phyloP scores from a whole-genome alignment of 441 rosid genomes.

The Adansonia grandidieri region DNA sequence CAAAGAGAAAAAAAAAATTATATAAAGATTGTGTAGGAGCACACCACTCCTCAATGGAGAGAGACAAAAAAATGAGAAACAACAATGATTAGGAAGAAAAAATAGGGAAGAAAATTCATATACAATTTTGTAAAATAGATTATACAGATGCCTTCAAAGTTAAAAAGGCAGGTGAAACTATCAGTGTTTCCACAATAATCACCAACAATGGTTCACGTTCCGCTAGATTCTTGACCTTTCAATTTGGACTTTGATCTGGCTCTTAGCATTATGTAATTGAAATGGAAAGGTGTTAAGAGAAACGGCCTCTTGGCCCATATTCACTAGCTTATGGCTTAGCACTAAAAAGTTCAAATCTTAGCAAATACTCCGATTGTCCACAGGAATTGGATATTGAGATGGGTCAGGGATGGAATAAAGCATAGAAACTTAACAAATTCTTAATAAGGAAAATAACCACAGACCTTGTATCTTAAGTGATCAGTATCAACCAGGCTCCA shows the following conservation, averaged over 20 bases:
- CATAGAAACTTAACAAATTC: constrained; percentile 8
- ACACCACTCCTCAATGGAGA: not conserved
- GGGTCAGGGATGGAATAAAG: not conserved
- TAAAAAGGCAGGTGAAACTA: not conserved
- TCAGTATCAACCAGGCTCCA: constrained; percentile 70
- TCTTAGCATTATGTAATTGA: not conserved
- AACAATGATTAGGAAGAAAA: not conserved
- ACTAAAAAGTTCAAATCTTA: not conserved
- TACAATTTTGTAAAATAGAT: not conserved
- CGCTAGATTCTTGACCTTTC: constrained; percentile 11
- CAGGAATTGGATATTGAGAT: not conserved
- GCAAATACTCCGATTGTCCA: constrained; percentile 9
- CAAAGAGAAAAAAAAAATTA: constrained; percentile 22
- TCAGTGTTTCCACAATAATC: constrained; percentile 6
- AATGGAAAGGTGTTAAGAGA: constrained; percentile 5
- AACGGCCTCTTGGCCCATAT: not conserved
- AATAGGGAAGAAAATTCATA: not conserved
- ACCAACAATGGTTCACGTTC: constrained; percentile 16
- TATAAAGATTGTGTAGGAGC: constrained; percentile 15
- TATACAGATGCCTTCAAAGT: not conserved
- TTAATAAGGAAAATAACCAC: constrained; percentile 21
- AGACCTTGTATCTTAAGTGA: constrained; percentile 78
- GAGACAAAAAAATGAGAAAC: not conserved
- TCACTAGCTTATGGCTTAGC: constrained; percentile 10
- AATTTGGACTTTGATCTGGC: not conserved